Conservation (phyloP, 2,329 filamentous ascomycete genomes). For the Aspergillus hiratsukae region DNA sequence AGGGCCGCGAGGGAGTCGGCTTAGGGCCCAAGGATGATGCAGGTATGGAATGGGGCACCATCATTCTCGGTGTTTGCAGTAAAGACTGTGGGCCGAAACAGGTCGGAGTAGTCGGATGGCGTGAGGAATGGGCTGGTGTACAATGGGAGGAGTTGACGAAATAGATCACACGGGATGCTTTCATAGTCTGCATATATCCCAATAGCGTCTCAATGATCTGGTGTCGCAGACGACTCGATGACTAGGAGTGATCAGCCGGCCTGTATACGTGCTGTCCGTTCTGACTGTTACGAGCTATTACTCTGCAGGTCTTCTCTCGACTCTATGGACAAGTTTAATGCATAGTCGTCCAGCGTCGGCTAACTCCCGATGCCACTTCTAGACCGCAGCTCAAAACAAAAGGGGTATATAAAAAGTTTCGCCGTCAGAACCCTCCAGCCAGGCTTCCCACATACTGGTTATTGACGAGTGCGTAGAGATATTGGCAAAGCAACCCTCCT, state of each 20-base stretch:
- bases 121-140: slow-evolving; percentile 96
- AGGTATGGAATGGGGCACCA: slow-evolving; percentile 97
- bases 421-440: neutral
- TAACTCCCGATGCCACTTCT: neutral
- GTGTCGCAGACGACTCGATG: neutral
- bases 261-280: neutral
- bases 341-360: neutral
- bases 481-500: neutral
- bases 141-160: slow-evolving; percentile 78
- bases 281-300: neutral
- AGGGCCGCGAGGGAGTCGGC: slow-evolving; percentile 57
- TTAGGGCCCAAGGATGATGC: slow-evolving; percentile 56
- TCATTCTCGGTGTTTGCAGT: slow-evolving; percentile 80
- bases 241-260: neutral
- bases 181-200: neutral
- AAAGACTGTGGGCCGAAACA: slow-evolving; percentile 67
- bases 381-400: neutral
- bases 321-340: neutral
- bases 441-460: neutral
- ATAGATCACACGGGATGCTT: slow-evolving; percentile 1
- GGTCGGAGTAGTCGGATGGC: slow-evolving; percentile 65
- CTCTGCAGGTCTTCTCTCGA: neutral
- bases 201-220: neutral
- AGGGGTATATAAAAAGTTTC: neutral
- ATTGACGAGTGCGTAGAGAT: neutral